Evolutionary conservation across 768 basidiomycete species (phyloP).

Genomic region (Crepidotus variabilis): DNA sequence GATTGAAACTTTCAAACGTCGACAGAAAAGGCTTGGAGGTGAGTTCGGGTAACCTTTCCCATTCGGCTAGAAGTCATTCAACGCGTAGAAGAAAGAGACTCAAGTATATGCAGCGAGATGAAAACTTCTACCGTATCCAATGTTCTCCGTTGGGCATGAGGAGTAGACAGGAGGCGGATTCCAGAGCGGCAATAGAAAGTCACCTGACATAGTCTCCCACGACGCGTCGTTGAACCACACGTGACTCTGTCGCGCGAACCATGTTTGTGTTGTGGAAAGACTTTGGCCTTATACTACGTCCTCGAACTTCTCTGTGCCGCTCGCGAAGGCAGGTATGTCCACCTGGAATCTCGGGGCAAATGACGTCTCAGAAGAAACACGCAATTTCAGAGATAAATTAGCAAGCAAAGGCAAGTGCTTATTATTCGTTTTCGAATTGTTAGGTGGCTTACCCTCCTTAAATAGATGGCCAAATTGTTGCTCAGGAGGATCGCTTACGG

Average conservation of each 20-base stretch:
- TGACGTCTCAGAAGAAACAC: conserved; percentile 46
- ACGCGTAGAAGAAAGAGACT: no score
- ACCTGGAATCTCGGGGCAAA: conserved; percentile 41
- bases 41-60: no score
- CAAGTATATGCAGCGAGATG: no score
- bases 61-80: no score
- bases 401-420: conserved; percentile 42
- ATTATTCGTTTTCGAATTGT: not conserved
- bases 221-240: not conserved
- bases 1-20: not conserved
- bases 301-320: not conserved
- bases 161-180: no score
- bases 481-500: conserved; percentile 39
- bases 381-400: conserved; percentile 42
- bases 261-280: not conserved
- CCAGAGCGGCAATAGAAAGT: no score
- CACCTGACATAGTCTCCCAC: not conserved
- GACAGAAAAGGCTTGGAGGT: no score
- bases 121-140: no score
- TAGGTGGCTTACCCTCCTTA: conserved; percentile 11
- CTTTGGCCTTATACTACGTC: not conserved
- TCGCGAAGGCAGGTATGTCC: conserved; percentile 33
- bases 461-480: conserved; percentile 45
- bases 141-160: no score
- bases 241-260: not conserved